Evolutionary conservation across 2,329 filamentous ascomycete genomes (phyloP), one percentile per base, ranked within the genome.

Genomic region (Aspergillus persii): DNA sequence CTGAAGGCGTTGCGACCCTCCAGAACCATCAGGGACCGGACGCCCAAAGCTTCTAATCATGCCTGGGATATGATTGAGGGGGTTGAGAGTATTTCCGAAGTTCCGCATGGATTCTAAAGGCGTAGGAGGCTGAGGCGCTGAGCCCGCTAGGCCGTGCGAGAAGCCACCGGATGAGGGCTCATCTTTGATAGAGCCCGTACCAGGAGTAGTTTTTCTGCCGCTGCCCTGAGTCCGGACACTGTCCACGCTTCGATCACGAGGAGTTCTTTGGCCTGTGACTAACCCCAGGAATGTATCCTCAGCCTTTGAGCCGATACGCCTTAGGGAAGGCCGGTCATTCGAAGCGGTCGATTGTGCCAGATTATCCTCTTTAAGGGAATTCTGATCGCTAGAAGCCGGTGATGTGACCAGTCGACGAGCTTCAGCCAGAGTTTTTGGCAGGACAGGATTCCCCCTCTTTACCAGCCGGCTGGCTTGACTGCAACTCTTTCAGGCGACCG

Each of bases 381-480:
- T 74, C 59, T 71, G 31, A 18, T 89, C 86, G 2, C 68, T 60
- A 26, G 69, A 57, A 9, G 66, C 65, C n/a, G 77, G 74, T 51
- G 74, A 69, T 69, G 87, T 90, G 63, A 99, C 90, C 9, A 99
- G 84, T 72, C 92, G 94, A 50, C 92, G 85, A 15, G 94, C 95
- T 69, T 99, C 95, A 67, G 96, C 95, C 0, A 99, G 80, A 1
- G 95, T 99, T 69, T 91, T 94, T 1, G 95, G 95, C 0, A 96
- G 83, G 46, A 82, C 71, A 6, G 86, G 77, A 26, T 58, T 67
- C 39, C 56, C 57, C n/a, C 69, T 72, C 68, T 66, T 67, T 77
- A 68, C 66, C 82, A 74, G 71, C 71, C 69, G 62, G 75, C 69
- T 74, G 86, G 78, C 66, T 87, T 56, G 82, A 73, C 54, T 78